A percentile compares a stretch with the other conserved stretches of the same genome.
These are phyloP conservation scores for Fusarium pininemorale DNA, from an alignment of 2,329 filamentous ascomycete genomes.

Conservation along the genomic window DNA sequence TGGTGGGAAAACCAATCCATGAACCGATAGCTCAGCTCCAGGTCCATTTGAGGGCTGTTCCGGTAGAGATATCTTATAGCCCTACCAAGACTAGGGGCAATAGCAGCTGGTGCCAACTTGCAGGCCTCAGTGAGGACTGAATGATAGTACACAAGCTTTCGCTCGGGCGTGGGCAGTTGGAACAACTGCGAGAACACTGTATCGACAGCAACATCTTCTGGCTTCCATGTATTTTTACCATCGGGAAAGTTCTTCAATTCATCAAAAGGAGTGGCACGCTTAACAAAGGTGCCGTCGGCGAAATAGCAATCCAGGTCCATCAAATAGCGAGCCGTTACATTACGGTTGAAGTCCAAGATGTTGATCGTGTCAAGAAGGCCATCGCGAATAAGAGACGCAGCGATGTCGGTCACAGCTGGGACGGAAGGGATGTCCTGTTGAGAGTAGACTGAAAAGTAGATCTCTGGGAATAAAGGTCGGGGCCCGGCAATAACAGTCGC, in stretches of 20 bases:
- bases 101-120: slow-evolving; percentile 95
- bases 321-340: slow-evolving; percentile 84
- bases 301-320: slow-evolving; percentile 98
- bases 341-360: slow-evolving; percentile 90
- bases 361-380: slow-evolving; percentile 92
- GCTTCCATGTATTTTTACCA: slow-evolving; percentile 86
- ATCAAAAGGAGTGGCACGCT: slow-evolving; percentile 92
- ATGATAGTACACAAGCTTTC: slow-evolving; percentile 97
- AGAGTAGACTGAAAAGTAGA: slow-evolving; percentile 92
- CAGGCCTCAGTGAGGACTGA: slow-evolving; percentile 93
- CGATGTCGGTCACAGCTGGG: slow-evolving; percentile 77
- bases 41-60: slow-evolving; percentile 81
- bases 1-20: slow-evolving; percentile 98
- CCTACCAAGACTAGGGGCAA: slow-evolving; percentile 90
- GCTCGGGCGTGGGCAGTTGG: slow-evolving; percentile 84
- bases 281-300: slow-evolving; percentile 87
- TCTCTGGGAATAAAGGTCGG: slow-evolving; percentile 85
- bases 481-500: slow-evolving; percentile 78
- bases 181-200: slow-evolving; percentile 96
- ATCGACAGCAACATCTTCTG: slow-evolving; percentile 96
- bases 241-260: slow-evolving; percentile 76
- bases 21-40: slow-evolving; percentile 87
- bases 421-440: slow-evolving; percentile 91
- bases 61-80: slow-evolving; percentile 93
- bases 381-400: slow-evolving; percentile 85